phyloP scores from a whole-genome alignment of 2,329 filamentous ascomycete genomes.

The Aspergillus sclerotialis region DNA sequence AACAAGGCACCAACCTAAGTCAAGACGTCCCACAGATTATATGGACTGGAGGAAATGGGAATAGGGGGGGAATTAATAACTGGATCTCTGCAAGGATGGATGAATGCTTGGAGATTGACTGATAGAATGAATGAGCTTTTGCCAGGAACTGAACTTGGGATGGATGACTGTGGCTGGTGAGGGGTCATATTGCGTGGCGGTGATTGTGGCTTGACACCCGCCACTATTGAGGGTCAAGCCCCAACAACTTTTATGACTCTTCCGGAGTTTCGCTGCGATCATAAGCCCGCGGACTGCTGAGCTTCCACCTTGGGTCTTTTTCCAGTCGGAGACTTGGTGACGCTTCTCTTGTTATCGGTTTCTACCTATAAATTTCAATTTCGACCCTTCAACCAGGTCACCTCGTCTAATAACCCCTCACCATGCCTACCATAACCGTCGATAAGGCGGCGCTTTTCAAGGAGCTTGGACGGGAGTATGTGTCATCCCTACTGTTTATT shows the following conservation, averaged over 20 bases:
- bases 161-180: slow-evolving; percentile 21
- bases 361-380: neutral
- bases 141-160: slow-evolving; percentile 2
- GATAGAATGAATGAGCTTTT: too few relatives aligned
- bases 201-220: slow-evolving; percentile 19
- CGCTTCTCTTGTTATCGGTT: neutral
- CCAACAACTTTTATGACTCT: slow-evolving; percentile 6
- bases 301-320: too few relatives aligned
- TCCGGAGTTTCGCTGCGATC: neutral
- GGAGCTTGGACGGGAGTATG: slow-evolving; percentile 80
- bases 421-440: slow-evolving; percentile 93
- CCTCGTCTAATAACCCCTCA: too few relatives aligned
- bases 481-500: slow-evolving; percentile 4
- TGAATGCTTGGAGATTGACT: slow-evolving; percentile 1
- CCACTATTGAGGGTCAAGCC: slow-evolving; percentile 14
- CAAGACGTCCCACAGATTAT: slow-evolving; percentile 1
- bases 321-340: too few relatives aligned
- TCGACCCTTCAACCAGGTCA: neutral
- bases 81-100: neutral
- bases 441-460: slow-evolving; percentile 95
- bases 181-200: slow-evolving; percentile 21
- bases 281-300: too few relatives aligned
- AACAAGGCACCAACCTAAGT: slow-evolving; percentile 4
- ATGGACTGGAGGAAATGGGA: too few relatives aligned
- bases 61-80: neutral